Conservation (phyloP, 1,139 yeast species). For the Candida sp. region DNA sequence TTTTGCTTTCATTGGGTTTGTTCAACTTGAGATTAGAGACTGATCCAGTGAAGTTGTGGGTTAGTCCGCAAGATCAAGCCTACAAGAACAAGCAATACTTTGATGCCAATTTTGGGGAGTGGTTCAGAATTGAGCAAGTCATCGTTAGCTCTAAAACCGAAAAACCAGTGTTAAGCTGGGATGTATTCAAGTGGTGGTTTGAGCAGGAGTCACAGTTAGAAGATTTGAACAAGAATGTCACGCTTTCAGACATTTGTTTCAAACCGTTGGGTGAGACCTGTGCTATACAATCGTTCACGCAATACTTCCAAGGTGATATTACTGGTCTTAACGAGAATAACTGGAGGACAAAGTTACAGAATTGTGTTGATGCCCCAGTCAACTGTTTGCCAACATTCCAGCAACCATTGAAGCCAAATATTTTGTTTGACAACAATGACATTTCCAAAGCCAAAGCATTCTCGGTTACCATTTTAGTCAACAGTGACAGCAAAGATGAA, state of each 20-base stretch:
- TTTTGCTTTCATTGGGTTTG: constrained; percentile 58
- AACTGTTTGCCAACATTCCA: constrained; percentile 90
- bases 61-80: constrained; percentile 78
- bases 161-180: constrained; percentile 63
- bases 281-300: constrained; percentile 89
- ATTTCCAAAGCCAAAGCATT: constrained; percentile 70
- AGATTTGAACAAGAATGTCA: constrained; percentile 21
- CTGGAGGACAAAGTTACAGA: constrained; percentile 59
- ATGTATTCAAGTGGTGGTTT: constrained; percentile 87
- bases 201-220: constrained; percentile 64
- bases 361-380: constrained; percentile 83
- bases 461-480: constrained; percentile 71
- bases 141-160: constrained; percentile 75
- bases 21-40: constrained; percentile 64
- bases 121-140: constrained; percentile 87
- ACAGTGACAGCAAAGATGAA: constrained; percentile 36
- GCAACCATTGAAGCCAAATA: constrained; percentile 79
- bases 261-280: constrained; percentile 82
- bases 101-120: constrained; percentile 88
- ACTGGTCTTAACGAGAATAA: constrained; percentile 46
- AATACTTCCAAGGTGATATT: constrained; percentile 77
- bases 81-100: constrained; percentile 69
- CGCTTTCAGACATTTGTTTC: constrained; percentile 76
- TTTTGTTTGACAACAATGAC: constrained; percentile 60
- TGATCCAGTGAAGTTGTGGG: constrained; percentile 89